Conservation (phyloP, 805 yeast species). For the Pichia rugopelliculosa region DNA sequence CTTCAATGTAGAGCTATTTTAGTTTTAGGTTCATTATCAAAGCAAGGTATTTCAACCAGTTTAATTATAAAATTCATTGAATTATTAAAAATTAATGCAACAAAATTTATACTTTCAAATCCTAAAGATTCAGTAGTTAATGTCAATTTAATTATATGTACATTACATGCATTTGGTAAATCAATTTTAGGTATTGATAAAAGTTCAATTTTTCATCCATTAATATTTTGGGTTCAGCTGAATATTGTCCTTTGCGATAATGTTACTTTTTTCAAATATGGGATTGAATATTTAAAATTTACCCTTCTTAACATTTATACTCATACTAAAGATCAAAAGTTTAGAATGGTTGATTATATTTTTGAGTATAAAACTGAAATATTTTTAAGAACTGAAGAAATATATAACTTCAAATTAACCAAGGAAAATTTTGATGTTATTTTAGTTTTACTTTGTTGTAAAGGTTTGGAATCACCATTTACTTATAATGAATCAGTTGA, state of each 20-base stretch:
- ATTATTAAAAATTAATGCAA: conserved; percentile 17
- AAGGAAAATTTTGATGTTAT: conserved; percentile 44
- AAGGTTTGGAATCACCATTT: conserved; percentile 54
- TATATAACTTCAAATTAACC: conserved; percentile 33
- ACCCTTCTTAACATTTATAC: conserved; percentile 28
- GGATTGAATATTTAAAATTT: conserved; percentile 30
- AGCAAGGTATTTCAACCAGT: conserved; percentile 55
- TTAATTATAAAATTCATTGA: conserved; percentile 25
- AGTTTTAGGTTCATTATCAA: conserved; percentile 61
- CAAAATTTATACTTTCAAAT: background rate
- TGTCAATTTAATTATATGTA: conserved; percentile 24
- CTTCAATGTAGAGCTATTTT: conserved; percentile 62
- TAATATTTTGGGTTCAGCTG: conserved; percentile 42
- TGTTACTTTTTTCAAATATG: conserved; percentile 24
- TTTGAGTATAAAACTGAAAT: conserved; percentile 30
- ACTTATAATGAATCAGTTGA: conserved; percentile 42
- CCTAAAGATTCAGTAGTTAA: background rate
- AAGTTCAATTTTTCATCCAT: conserved; percentile 38
- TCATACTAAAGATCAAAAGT: conserved; percentile 24
- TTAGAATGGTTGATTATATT: conserved; percentile 24
- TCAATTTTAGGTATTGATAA: conserved; percentile 42
- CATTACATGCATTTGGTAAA: conserved; percentile 39
- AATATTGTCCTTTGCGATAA: conserved; percentile 21
- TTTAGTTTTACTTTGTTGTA: conserved; percentile 39
- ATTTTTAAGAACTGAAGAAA: conserved; percentile 39